These are phyloP conservation scores for Serendipita sp. DNA, from an alignment of 768 basidiomycete species.

Conservation along the genomic window DNA sequence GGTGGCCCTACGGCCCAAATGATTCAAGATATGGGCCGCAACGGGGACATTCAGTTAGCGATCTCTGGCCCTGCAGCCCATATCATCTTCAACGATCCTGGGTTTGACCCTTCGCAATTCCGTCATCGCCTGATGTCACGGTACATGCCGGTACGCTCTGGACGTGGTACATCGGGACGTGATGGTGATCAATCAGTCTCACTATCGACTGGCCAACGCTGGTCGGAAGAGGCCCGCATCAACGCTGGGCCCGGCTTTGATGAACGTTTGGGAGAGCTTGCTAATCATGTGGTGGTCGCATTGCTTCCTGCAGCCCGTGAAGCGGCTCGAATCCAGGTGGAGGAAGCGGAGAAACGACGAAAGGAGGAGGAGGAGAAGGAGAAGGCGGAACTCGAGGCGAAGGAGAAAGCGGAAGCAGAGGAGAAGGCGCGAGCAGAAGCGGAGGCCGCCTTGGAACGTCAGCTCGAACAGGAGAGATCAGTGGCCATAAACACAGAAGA, in stretches of 20 bases:
- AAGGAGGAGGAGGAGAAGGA: slow-evolving; percentile 22
- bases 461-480: slow-evolving; percentile 11
- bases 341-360: background rate
- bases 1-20: background rate
- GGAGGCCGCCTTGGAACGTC: slow-evolving; percentile 10
- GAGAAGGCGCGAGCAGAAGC: slow-evolving; percentile 30
- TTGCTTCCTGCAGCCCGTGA: slow-evolving; percentile 69
- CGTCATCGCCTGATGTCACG: background rate
- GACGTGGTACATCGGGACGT: slow-evolving; percentile 9
- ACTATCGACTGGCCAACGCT: slow-evolving; percentile 66
- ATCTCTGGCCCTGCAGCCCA: background rate
- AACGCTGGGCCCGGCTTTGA: slow-evolving; percentile 58
- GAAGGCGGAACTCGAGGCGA: slow-evolving; percentile 27
- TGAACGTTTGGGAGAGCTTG: slow-evolving; percentile 48
- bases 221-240: slow-evolving; percentile 78
- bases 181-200: slow-evolving; percentile 60
- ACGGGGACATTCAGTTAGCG: background rate
- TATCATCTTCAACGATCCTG: background rate
- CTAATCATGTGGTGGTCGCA: slow-evolving; percentile 54
- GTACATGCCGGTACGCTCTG: slow-evolving; percentile 11
- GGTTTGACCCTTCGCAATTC: background rate
- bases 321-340: slow-evolving; percentile 17
- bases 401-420: slow-evolving; percentile 26
- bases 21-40: background rate
- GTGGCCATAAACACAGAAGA: slow-evolving; percentile 13